Percentiles rank a stretch among this genome's conserved stretches.
Evolutionary conservation across 345 rosid species (phyloP).

Genomic region (Eucalyptus microcorys): DNA sequence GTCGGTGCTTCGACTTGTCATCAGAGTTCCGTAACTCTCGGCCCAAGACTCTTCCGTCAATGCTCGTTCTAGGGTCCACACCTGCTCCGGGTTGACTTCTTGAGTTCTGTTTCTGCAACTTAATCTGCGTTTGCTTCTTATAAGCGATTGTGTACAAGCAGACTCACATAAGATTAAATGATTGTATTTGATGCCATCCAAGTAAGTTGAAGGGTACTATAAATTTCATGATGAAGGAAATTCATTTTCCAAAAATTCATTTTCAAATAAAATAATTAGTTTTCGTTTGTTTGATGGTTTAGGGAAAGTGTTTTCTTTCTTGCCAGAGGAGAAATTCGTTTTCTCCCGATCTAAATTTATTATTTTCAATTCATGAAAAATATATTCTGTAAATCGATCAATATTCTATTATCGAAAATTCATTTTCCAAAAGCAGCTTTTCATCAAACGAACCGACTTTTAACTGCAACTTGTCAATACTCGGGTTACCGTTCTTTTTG

Average conservation of each 20-base stretch:
- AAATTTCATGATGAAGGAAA: neutral
- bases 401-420: fast-evolving
- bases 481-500: neutral
- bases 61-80: neutral
- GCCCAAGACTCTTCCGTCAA: neutral
- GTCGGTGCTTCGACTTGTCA: neutral
- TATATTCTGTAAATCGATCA: neutral
- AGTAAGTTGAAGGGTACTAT: neutral
- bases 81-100: neutral
- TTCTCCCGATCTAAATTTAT: neutral
- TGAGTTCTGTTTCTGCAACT: neutral
- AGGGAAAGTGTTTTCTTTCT: neutral
- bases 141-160: neutral
- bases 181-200: neutral
- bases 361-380: neutral
- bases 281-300: fast-evolving
- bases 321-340: fast-evolving
- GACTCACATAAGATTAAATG: neutral
- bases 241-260: neutral
- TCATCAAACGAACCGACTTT: neutral
- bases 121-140: neutral
- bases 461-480: neutral
- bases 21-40: neutral
- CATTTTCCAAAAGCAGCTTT: neutral
- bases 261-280: neutral